Evolutionary conservation across 163 green algal species (phyloP), one percentile per base, ranked within the genome.

Genomic region (Chlorella variabilis): DNA sequence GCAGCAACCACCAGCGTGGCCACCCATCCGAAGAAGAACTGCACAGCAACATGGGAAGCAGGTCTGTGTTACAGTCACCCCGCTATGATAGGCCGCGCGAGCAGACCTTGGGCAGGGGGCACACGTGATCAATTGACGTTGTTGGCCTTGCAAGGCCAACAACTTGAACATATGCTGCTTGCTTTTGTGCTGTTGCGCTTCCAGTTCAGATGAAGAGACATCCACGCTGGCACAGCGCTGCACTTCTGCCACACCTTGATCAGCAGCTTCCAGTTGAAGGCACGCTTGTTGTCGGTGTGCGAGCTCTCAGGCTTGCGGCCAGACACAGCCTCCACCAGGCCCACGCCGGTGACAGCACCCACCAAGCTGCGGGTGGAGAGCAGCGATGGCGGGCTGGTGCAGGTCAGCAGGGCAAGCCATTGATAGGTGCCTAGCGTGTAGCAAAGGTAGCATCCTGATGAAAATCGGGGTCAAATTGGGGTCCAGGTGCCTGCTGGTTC

Each of bases 301-400:
- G 9, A 0, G 3, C 33, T 18, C 62, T 70, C 62, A 45, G 41
- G 45, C 29, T 34, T 34, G 25, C 69, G 54, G 18, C 54, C 54
- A 13, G 61, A 31, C 34, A 84, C 51, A 11, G 73, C 81, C 73
- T 92, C 86, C 13, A 84, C 70, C 25, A 88, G 21, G 49, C 88
- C 88, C 27, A 92, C 75, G 41, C 70, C 81, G 25, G 85, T 69
- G 8, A 92, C 66, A n/a, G 82, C 78, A 15, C 89, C 89, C 21
- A 69, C 76, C 38, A 80, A 27, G 27, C 33, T 62, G 74, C 59
- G 58, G 3, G 71, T 78, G 51, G 71, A 69, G 51, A 25, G 41
- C 66, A n/a, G n/a, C n/a, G n/a, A n/a, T n/a, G n/a, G n/a, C n/a
- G n/a, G n/a, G n/a, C n/a, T n/a, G n/a, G 36, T 38, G 25, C 25